Percentiles rank a stretch among this genome's conserved stretches.
Evolutionary conservation across 306 rosid genomes (phyloP).

Genomic region (Abrus precatorius): DNA sequence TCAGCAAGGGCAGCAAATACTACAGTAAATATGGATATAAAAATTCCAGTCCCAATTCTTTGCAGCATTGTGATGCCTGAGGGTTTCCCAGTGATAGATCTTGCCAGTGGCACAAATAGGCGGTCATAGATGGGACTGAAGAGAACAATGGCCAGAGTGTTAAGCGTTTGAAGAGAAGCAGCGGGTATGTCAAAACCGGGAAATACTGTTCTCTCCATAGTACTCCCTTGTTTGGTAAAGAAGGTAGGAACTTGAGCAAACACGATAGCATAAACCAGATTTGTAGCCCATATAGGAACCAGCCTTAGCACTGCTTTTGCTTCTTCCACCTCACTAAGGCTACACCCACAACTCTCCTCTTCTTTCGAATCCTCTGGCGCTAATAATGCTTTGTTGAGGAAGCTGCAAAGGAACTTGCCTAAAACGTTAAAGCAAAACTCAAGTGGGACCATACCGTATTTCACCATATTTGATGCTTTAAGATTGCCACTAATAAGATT

Average conservation of each 20-base stretch:
- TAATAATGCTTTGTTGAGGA: constrained; percentile 56
- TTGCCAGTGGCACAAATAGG: constrained; percentile 63
- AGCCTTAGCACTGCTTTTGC: constrained; percentile 61
- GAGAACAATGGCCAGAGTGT: constrained; percentile 47
- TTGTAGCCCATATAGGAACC: constrained; percentile 57
- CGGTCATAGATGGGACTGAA: constrained; percentile 69
- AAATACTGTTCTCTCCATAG: constrained; percentile 60
- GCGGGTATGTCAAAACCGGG: constrained; percentile 64
- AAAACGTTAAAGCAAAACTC: not conserved
- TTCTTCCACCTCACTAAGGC: constrained; percentile 56
- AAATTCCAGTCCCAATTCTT: constrained; percentile 75
- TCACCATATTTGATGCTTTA: not conserved
- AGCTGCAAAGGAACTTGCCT: constrained; percentile 40
- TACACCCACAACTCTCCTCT: constrained; percentile 36
- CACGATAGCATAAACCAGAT: constrained; percentile 54
- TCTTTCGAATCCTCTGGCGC: constrained; percentile 44
- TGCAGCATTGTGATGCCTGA: constrained; percentile 80
- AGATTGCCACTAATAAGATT: not conserved
- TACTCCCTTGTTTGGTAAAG: constrained; percentile 63
- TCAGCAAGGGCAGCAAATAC: constrained; percentile 70
- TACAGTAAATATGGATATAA: constrained; percentile 56
- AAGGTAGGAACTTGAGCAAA: constrained; percentile 56
- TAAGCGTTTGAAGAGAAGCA: constrained; percentile 72
- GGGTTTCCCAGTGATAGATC: constrained; percentile 62
- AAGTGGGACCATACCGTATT: not conserved